These are phyloP conservation scores for Chrysoporthe deuterocubensis DNA, from an alignment of 2,329 filamentous ascomycete species.

Conservation along the genomic window DNA sequence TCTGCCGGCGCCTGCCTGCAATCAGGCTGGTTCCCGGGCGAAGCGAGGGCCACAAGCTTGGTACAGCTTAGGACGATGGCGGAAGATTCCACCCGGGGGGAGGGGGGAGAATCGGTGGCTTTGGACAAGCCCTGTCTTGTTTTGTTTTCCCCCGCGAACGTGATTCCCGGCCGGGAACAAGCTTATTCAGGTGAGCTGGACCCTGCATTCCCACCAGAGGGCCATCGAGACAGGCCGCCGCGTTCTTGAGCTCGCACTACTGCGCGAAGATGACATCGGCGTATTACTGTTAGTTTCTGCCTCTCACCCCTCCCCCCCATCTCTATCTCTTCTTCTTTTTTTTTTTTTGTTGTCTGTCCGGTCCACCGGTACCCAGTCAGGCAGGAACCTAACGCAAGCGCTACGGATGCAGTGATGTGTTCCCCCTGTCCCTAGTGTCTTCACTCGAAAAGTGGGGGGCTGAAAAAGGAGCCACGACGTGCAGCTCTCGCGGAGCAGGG, in stretches of 20 bases:
- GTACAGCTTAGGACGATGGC: background rate
- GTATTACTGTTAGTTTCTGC: background rate
- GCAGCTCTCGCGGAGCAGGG: background rate
- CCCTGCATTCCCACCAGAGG: slow-evolving; percentile 3
- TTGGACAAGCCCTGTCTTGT: background rate
- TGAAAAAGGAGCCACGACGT: background rate
- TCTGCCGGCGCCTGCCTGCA: slow-evolving; percentile 5
- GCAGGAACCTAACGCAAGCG: background rate
- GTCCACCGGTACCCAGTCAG: background rate
- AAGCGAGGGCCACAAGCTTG: background rate
- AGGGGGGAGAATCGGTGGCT: background rate
- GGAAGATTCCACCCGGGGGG: background rate
- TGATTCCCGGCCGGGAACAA: slow-evolving; percentile 2
- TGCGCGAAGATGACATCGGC: slow-evolving; percentile 2
- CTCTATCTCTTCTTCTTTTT: background rate
- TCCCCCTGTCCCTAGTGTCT: background rate
- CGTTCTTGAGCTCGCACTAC: slow-evolving; percentile 6
- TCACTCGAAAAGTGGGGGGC: slow-evolving; percentile 1
- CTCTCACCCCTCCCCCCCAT: background rate
- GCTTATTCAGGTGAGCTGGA: slow-evolving; percentile 1
- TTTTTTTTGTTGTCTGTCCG: background rate
- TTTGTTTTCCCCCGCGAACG: background rate
- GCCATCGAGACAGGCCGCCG: background rate
- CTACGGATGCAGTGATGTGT: slow-evolving; percentile 1
- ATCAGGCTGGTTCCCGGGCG: background rate